Evolutionary conservation across 2,329 filamentous ascomycete species (phyloP).

Genomic region (Myriangium duriaei): DNA sequence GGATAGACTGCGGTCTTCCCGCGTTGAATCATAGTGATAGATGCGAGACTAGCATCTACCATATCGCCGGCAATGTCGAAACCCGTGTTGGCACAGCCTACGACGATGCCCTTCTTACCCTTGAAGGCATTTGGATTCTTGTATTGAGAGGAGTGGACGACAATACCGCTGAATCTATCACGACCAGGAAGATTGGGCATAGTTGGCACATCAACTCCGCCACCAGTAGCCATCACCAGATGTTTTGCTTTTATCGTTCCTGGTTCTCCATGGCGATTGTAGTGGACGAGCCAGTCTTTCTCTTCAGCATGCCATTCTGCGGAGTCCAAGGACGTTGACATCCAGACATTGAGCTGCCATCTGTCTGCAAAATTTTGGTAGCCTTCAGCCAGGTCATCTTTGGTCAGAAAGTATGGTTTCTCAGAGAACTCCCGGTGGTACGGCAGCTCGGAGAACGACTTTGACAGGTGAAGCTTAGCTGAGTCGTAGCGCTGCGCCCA

Average conservation of each 20-base stretch:
- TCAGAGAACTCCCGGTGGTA: slow-evolving; percentile 15
- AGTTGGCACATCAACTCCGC: slow-evolving; percentile 18
- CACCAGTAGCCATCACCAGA: slow-evolving; percentile 24
- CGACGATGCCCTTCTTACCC: slow-evolving; percentile 32
- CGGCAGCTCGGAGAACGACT: slow-evolving; percentile 27
- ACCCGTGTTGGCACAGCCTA: slow-evolving; percentile 32
- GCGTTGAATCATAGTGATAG: slow-evolving; percentile 36
- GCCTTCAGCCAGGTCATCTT: slow-evolving; percentile 14
- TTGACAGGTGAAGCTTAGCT: slow-evolving; percentile 29
- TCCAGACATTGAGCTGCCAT: slow-evolving; percentile 29
- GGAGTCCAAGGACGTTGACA: slow-evolving; percentile 24
- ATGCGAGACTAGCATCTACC: slow-evolving; percentile 28
- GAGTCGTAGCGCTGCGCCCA: slow-evolving; percentile 32
- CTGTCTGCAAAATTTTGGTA: slow-evolving; percentile 11
- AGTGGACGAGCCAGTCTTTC: slow-evolving; percentile 25
- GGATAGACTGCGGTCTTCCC: slow-evolving; percentile 21
- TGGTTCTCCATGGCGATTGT: slow-evolving; percentile 3
- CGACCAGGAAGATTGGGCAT: slow-evolving; percentile 14
- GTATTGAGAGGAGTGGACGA: slow-evolving; percentile 26
- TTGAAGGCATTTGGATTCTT: slow-evolving; percentile 22
- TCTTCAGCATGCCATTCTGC: slow-evolving; percentile 27
- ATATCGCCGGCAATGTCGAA: slow-evolving; percentile 32
- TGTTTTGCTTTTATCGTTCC: slow-evolving; percentile 15
- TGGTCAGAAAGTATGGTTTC: slow-evolving; percentile 14
- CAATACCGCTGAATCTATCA: slow-evolving; percentile 25